A percentile compares a stretch with the other conserved stretches of the same genome.
phyloP scores from a whole-genome alignment of 768 basidiomycete genomes.

The Lentinula boryana region DNA sequence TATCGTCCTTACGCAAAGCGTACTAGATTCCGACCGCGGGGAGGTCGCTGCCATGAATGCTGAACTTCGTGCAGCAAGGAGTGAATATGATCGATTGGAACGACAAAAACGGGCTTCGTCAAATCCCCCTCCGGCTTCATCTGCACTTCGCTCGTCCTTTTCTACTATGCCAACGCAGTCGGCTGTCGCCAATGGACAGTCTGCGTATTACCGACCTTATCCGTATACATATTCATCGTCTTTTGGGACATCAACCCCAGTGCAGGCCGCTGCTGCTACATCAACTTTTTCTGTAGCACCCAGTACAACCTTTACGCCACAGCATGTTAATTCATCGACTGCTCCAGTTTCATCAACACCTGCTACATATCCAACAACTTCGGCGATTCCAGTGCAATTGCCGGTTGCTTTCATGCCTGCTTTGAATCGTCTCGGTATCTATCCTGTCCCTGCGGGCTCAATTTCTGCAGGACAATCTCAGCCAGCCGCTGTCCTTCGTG shows the following conservation, averaged over 20 bases:
- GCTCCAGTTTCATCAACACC: constrained; percentile 20
- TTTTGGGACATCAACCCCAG: constrained; percentile 31
- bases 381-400: constrained; percentile 60
- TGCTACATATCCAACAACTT: constrained; percentile 30
- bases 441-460: constrained; percentile 56
- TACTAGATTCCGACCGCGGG: constrained; percentile 60
- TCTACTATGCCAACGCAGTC: constrained; percentile 27
- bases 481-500: constrained; percentile 71
- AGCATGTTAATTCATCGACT: constrained; percentile 18
- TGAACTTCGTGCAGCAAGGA: constrained; percentile 56
- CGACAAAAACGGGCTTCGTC: constrained; percentile 56
- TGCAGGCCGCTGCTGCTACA: constrained; percentile 6
- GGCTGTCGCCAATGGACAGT: constrained; percentile 26
- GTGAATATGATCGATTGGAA: constrained; percentile 63
- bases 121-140: constrained; percentile 33
- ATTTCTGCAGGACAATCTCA: constrained; percentile 50
- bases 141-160: constrained; percentile 3
- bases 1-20: constrained; percentile 55
- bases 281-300: constrained; percentile 19
- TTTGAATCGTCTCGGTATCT: constrained; percentile 68
- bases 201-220: constrained; percentile 61
- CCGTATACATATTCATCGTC: constrained; percentile 61
- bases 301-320: constrained; percentile 21
- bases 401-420: constrained; percentile 60
- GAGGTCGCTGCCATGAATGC: constrained; percentile 51